Conservation (phyloP, 2,329 filamentous ascomycete genomes). For the Exophiala spinifera region DNA sequence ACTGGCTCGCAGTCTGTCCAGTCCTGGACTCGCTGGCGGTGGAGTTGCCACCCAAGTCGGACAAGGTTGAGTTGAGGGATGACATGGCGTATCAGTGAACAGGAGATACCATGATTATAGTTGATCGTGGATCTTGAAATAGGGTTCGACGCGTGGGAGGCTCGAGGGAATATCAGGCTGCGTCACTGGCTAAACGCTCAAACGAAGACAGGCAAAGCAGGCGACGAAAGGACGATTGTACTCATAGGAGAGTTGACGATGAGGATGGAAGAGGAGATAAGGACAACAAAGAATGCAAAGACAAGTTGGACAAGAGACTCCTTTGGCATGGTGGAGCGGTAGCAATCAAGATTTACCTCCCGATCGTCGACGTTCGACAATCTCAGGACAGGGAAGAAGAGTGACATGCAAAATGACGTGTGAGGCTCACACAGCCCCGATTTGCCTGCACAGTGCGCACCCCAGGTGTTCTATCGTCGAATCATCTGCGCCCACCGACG, state of each 20-base stretch:
- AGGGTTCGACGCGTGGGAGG: no score
- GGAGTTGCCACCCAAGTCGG: slow-evolving; percentile 12
- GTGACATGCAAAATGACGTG: background rate
- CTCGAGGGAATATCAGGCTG: background rate
- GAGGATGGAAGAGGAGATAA: background rate
- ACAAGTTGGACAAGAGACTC: background rate
- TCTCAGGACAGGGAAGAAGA: background rate
- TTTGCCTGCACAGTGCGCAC: background rate
- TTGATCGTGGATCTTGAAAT: no score
- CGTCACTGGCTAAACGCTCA: background rate
- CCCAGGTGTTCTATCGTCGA: background rate
- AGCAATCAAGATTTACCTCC: background rate
- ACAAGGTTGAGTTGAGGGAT: slow-evolving; percentile 19
- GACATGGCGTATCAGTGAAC: slow-evolving; percentile 13
- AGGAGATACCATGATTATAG: no score
- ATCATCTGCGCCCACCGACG: background rate
- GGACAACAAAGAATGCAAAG: background rate
- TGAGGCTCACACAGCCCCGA: background rate
- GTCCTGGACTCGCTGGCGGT: slow-evolving; percentile 18
- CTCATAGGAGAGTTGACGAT: background rate
- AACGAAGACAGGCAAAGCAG: background rate
- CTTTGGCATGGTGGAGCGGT: background rate
- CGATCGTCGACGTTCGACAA: background rate
- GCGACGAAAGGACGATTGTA: background rate
- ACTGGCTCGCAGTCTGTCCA: slow-evolving; percentile 40